phyloP scores from a whole-genome alignment of 768 basidiomycete genomes.

The Clathrus columnatus region DNA sequence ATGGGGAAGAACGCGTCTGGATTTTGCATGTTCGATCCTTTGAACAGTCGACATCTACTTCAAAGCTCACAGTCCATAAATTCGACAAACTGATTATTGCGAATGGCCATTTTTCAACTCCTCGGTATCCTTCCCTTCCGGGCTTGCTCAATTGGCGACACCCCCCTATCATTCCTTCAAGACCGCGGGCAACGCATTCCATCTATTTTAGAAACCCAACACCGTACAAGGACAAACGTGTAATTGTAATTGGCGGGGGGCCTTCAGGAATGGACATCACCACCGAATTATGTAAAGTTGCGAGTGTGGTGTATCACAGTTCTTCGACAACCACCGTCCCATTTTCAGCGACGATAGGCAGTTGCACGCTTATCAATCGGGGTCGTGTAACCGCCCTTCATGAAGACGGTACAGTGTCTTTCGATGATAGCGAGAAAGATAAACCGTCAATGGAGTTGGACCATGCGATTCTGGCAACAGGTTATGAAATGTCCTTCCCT shows the following conservation, averaged over 20 bases:
- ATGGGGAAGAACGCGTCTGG: slow-evolving; percentile 14
- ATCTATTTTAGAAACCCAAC: slow-evolving; percentile 55
- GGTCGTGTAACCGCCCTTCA: slow-evolving; percentile 1
- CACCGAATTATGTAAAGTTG: slow-evolving; percentile 41
- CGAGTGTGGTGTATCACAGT: slow-evolving; percentile 40
- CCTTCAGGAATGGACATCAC: slow-evolving; percentile 66
- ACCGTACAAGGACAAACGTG: slow-evolving; percentile 25
- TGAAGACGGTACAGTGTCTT: slow-evolving; percentile 37
- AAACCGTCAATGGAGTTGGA: slow-evolving; percentile 35
- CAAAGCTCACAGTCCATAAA: too few species aligned
- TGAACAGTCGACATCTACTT: slow-evolving; percentile 20
- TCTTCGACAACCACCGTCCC: slow-evolving; percentile 34
- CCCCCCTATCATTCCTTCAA: slow-evolving; percentile 18
- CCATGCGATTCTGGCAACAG: slow-evolving; percentile 66
- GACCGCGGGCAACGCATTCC: slow-evolving; percentile 49
- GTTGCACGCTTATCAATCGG: slow-evolving; percentile 15
- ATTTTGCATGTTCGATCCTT: slow-evolving; percentile 44
- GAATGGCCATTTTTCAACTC: slow-evolving; percentile 66
- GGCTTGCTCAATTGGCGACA: slow-evolving; percentile 54
- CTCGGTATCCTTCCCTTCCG: slow-evolving; percentile 50
- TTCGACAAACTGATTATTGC: slow-evolving; percentile 68
- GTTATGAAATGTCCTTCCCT: slow-evolving; percentile 57
- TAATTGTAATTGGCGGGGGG: slow-evolving; percentile 40
- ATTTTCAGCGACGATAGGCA: slow-evolving; percentile 22
- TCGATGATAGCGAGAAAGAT: slow-evolving; percentile 52